A percentile compares a stretch with the other conserved stretches of the same genome.
Evolutionary conservation across 2,329 filamentous ascomycete genomes (phyloP).

Genomic region (Myrmaecium sp.): DNA sequence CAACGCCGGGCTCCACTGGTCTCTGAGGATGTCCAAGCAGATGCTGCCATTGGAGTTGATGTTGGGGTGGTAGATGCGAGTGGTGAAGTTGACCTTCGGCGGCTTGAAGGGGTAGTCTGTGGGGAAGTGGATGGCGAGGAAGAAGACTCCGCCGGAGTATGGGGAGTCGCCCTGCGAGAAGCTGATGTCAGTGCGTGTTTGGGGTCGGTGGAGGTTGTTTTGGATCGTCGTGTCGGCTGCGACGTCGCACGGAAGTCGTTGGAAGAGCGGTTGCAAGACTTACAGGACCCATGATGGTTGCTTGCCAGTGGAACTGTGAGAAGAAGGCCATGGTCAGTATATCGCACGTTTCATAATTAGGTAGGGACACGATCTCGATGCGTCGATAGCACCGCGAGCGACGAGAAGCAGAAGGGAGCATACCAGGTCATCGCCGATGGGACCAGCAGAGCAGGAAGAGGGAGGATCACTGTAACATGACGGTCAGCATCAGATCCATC

Average conservation of each 20-base stretch:
- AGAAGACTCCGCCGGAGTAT: slow-evolving; percentile 97
- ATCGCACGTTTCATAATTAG: too few relatives aligned
- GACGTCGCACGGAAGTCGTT: neutral
- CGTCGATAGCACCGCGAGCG: too few relatives aligned
- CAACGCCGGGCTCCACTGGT: slow-evolving; percentile 97
- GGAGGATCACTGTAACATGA: slow-evolving; percentile 62
- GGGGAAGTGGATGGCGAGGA: slow-evolving; percentile 96
- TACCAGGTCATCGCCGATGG: slow-evolving; percentile 96
- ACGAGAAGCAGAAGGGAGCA: too few relatives aligned
- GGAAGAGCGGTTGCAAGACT: slow-evolving; percentile 28
- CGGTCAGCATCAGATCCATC: slow-evolving; percentile 17
- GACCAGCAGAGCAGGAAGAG: slow-evolving; percentile 95
- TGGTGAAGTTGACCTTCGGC: slow-evolving; percentile 99
- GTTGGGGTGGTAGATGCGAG: slow-evolving; percentile 98
- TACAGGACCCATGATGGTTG: slow-evolving; percentile 99
- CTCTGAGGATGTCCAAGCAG: slow-evolving; percentile 92
- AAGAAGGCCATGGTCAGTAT: slow-evolving; percentile 11
- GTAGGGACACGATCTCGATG: too few relatives aligned
- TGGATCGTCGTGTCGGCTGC: neutral
- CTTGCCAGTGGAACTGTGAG: slow-evolving; percentile 95
- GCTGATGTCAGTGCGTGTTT: slow-evolving; percentile 13
- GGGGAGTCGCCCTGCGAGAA: slow-evolving; percentile 69
- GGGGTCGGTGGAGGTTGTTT: neutral
- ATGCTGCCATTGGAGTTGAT: slow-evolving; percentile 99
- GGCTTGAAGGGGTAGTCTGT: slow-evolving; percentile 99